Conservation (phyloP, 2,329 filamentous ascomycete genomes). For the Fusarium pseudograminearum region DNA sequence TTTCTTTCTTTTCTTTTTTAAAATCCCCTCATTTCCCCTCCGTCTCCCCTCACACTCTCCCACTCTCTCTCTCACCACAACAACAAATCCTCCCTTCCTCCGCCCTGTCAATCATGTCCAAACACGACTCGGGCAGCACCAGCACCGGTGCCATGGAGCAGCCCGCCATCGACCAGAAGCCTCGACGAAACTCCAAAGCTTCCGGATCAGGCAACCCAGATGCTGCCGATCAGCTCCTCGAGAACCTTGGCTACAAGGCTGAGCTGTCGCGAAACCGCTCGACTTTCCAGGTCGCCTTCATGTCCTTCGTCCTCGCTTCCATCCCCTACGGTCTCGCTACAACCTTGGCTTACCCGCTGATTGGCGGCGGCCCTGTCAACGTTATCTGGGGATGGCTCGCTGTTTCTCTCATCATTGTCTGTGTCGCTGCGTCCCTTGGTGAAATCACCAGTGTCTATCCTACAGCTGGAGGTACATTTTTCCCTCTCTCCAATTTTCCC, state of each 20-base stretch:
- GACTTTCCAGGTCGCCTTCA: slow-evolving; percentile 77
- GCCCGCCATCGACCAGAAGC: slow-evolving; percentile 46
- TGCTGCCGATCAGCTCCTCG: slow-evolving; percentile 72
- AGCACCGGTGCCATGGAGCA: slow-evolving; percentile 37
- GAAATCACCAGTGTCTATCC: slow-evolving; percentile 83
- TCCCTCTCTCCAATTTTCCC: neutral
- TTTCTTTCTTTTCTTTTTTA: slow-evolving; percentile 19
- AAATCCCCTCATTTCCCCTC: slow-evolving; percentile 8
- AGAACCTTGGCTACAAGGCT: slow-evolving; percentile 74
- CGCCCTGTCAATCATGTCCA: slow-evolving; percentile 21
- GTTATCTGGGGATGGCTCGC: slow-evolving; percentile 80
- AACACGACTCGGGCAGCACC: slow-evolving; percentile 42
- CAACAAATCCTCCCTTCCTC: neutral
- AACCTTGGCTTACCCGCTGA: slow-evolving; percentile 74
- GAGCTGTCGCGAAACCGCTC: slow-evolving; percentile 74
- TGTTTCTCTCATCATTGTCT: slow-evolving; percentile 77
- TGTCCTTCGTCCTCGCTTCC: slow-evolving; percentile 80
- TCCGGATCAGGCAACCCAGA: slow-evolving; percentile 42
- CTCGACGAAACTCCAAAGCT: slow-evolving; percentile 44
- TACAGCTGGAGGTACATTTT: slow-evolving; percentile 71
- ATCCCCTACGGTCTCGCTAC: slow-evolving; percentile 81
- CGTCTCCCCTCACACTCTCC: neutral
- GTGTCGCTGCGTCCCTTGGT: slow-evolving; percentile 76
- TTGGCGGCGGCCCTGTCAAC: slow-evolving; percentile 74
- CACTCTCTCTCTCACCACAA: neutral